phyloP scores from a whole-genome alignment of 2,329 filamentous ascomycete species.

The Ilyonectria robusta region DNA sequence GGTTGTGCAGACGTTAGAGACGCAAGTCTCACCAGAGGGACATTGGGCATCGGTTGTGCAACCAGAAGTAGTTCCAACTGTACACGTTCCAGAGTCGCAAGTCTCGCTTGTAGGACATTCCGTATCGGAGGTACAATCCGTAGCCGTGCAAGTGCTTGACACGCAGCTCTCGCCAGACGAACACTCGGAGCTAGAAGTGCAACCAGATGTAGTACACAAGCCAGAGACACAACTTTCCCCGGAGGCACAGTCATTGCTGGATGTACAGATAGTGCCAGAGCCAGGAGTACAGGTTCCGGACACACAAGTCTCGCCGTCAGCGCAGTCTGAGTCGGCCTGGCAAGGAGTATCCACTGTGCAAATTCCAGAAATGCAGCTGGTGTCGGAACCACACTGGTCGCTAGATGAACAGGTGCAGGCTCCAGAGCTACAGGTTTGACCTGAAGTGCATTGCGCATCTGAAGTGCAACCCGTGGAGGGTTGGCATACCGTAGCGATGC shows the following conservation, averaged over 20 bases:
- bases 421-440: not conserved
- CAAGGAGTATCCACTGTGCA: conserved; percentile 12
- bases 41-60: not conserved
- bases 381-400: not conserved
- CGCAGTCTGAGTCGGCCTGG: not conserved
- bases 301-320: not conserved
- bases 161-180: not conserved
- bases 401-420: not conserved
- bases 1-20: not conserved
- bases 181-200: not conserved
- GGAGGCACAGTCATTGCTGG: not conserved
- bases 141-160: not conserved
- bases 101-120: not conserved
- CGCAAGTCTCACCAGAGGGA: not conserved
- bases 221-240: not conserved
- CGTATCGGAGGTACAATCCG: not conserved
- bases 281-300: conserved; percentile 18
- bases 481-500: conserved; percentile 2
- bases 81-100: not conserved
- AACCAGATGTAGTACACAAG: not conserved
- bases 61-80: not conserved
- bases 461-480: not conserved
- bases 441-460: conserved; percentile 8
- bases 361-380: conserved; percentile 5
- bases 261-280: not conserved